Base-by-base conservation (phyloP, 75 land plant species). In the Picea sitchensis region DNA sequence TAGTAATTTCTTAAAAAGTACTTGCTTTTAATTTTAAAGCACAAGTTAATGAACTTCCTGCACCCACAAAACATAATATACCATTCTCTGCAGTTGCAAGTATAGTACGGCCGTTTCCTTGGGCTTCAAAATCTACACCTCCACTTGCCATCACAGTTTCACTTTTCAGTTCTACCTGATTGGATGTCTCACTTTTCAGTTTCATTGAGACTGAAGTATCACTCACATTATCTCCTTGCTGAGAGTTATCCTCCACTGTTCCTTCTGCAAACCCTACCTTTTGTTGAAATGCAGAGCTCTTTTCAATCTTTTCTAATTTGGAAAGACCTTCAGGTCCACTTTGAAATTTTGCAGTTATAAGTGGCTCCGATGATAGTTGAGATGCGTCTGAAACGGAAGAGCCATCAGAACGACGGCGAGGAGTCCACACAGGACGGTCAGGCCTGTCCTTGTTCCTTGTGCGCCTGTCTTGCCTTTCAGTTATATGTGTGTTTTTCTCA, bases 361-460 rank as follows among this genome's bases (percentile, higher is more conserved):
- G 72, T n/a, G 67, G 30, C 54, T 75, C 38, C 65, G 78, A 21
- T 15, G 26, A 73, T 80, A 77, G 76, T 82, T 81, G 17, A 67
- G 44, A 2, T 34, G 34, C 8, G 17, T 61, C 87, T 54, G 75
- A 82, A 41, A 31, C 68, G 2, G 15, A 57, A 38, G 32, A 44
- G 38, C 63, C 64, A 71, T 85, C 84, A n/a, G 80, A 72, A 14
- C 87, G 90, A 18, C 87, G 87, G 30, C 90, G 87, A 34, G 87
- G 85, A 71, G 91, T 80, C 92, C 92, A 90, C 11, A 90, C 88
- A 21, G 88, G 88, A 77, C 91, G 85, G 51, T 90, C 92, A 30
- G 92, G 91, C 64, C 85, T 83, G 32, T 90, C 91, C 69, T 88
- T 91, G 79, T 91, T 91, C 47, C 92, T 81, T 14, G 75, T 59